Percentiles rank a stretch among this genome's conserved stretches.
Evolutionary conservation across 2,329 filamentous ascomycete genomes (phyloP).

Genomic region (Nannizzia gypsea): DNA sequence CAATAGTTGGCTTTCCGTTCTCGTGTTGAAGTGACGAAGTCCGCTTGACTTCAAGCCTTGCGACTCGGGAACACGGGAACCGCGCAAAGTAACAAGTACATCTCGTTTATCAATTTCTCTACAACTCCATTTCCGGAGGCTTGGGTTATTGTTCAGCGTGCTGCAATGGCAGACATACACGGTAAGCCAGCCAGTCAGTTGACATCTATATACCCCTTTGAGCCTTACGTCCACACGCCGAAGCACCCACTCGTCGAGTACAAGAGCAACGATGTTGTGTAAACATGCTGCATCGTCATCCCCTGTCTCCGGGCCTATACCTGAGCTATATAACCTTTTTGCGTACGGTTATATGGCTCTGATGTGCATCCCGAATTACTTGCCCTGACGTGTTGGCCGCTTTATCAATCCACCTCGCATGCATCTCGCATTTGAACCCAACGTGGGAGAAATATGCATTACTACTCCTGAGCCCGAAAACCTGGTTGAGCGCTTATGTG

Average conservation of each 20-base stretch:
- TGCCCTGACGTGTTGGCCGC: not conserved
- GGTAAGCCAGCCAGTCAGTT: conserved; percentile 3
- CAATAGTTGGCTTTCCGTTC: not conserved
- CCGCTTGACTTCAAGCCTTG: not conserved
- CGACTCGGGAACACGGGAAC: not conserved
- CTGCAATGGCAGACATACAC: not conserved
- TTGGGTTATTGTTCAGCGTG: not conserved
- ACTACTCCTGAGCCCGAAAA: not conserved
- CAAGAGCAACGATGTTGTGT: not conserved
- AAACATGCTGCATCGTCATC: not conserved
- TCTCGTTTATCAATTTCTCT: not conserved
- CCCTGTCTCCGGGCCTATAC: not conserved
- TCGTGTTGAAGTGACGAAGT: not conserved
- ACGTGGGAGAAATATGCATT: not conserved
- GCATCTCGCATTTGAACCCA: not conserved
- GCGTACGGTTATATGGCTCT: not conserved
- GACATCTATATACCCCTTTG: conserved; percentile 1
- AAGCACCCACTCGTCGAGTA: not conserved
- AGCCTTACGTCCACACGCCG: not conserved
- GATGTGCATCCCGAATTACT: not conserved
- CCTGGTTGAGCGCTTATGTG: not conserved
- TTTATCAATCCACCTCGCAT: not conserved
- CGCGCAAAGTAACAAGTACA: not conserved
- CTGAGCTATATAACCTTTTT: not conserved
- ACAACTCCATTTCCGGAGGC: not conserved